Conservation (phyloP, 225 moss, liverwort and hornwort genomes). For the Rhytidiadelphus loreus region DNA sequence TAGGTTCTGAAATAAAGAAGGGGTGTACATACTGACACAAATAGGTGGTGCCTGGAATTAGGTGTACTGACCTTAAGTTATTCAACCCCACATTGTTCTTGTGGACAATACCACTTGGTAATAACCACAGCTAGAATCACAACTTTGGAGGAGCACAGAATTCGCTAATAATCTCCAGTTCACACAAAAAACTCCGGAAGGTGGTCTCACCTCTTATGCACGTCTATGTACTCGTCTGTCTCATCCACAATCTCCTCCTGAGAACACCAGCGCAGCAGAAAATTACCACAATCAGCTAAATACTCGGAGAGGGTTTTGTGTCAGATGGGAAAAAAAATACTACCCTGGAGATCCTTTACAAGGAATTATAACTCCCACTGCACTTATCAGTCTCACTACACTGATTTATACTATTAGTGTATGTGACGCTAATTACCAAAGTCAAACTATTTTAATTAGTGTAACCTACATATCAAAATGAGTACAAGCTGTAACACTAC, state of each 20-base stretch:
- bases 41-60: not conserved
- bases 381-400: not conserved
- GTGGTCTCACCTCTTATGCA: slow-evolving; percentile 34
- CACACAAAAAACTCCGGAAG: not conserved
- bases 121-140: not conserved
- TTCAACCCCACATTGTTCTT: not conserved
- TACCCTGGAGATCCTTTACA: not conserved
- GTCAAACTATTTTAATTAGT: not conserved
- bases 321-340: not conserved
- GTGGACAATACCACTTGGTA: not conserved
- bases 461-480: not conserved
- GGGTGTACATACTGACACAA: not conserved
- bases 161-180: not conserved
- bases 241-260: slow-evolving; percentile 65
- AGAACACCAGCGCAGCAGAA: not conserved
- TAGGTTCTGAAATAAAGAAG: not conserved
- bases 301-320: not conserved
- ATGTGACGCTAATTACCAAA: not conserved
- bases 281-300: slow-evolving; percentile 1
- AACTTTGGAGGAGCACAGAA: not conserved
- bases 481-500: not conserved
- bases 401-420: not conserved
- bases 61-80: not conserved
- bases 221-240: slow-evolving; percentile 60
- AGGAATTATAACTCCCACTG: not conserved